Evolutionary conservation across 2,329 filamentous ascomycete species (phyloP), one percentile per base, ranked within the genome.

Genomic region (Arthroderma sp.): DNA sequence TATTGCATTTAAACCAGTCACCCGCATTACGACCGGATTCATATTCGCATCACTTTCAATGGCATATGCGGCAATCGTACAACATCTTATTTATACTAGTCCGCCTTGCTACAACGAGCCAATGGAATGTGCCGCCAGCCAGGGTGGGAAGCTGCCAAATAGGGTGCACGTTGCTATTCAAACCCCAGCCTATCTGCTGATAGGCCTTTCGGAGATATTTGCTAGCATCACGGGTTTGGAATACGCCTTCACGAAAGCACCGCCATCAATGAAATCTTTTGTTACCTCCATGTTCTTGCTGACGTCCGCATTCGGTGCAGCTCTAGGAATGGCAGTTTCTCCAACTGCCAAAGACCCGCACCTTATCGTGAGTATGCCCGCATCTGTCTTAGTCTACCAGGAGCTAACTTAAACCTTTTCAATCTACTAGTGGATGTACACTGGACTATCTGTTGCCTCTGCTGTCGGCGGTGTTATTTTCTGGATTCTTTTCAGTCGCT

Each of bases 181-280:
- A 49, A 64, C 65, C 2, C 66, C 66, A 1, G 64, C 64, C 29
- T 67, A 70, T 51, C 50, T 69, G 30, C 58, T 69, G 45, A 66
- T 69, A 44, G 65, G 65, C 54, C 41, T 69, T 15, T 66, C 73
- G 2, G 78, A 82, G 57, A 71, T 74, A 45, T 66, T 78, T 45
- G 76, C 77, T 39, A 80, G 76, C 7, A 77, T 84, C 50, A 82
- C 80, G 0, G 75, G 77, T 47, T 71, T 83, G 6, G 82, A 85
- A 59, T 84, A 84, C 52, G 81, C 80, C n/a, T 85, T 78, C 62
- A 82, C 79, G 54, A 83, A 85, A 62, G 81, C 82, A 0, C 81
- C 81, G 1, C 72, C 73, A 38, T 76, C 70, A 56, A 83, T 85
- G 79, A 75, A 78, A 58, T 77, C 74, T 0, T 76, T 74, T 7